phyloP scores from a whole-genome alignment of 805 yeast species.

The Candida mattraensis region DNA sequence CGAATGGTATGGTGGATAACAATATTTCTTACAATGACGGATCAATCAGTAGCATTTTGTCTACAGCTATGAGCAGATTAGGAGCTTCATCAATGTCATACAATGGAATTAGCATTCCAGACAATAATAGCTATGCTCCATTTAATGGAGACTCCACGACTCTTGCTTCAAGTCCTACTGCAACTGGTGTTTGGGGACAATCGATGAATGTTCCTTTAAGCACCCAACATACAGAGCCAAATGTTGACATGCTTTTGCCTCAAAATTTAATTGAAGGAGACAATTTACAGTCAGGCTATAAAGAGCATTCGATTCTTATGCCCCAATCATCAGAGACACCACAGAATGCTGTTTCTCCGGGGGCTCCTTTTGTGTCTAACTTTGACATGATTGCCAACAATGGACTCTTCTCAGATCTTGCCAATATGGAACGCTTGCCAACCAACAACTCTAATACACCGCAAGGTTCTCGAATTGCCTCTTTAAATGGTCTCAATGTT shows the following conservation, averaged over 20 bases:
- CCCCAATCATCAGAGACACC: conserved; percentile 8
- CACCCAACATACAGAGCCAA: conserved; percentile 9
- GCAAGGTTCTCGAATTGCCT: conserved; percentile 5
- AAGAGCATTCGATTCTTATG: conserved; percentile 2
- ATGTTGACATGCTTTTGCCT: conserved; percentile 29
- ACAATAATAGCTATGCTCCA: conserved; percentile 14
- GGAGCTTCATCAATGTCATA: conserved; percentile 14
- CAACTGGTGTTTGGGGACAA: conserved; percentile 14
- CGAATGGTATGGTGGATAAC: conserved; percentile 6
- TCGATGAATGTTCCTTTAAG: conserved; percentile 3
- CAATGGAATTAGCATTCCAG: conserved; percentile 16
- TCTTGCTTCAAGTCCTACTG: conserved; percentile 14
- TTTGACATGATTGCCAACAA: conserved; percentile 16
- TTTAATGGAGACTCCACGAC: conserved; percentile 9
- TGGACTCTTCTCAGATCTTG: conserved; percentile 11
- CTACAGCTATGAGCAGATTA: conserved; percentile 26
- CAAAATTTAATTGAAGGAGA: conserved; percentile 32
- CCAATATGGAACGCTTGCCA: conserved; percentile 9
- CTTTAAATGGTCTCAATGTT: conserved; percentile 1
- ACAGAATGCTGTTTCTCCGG: conserved; percentile 13
- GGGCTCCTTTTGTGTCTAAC: conserved; percentile 15
- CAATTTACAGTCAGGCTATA: conserved; percentile 12
- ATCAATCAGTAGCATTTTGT: conserved; percentile 22
- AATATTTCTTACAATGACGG: conserved; percentile 15
- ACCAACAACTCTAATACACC: conserved; percentile 6